phyloP scores from a whole-genome alignment of 1,139 yeast species.

The Petasospora fabianii region DNA sequence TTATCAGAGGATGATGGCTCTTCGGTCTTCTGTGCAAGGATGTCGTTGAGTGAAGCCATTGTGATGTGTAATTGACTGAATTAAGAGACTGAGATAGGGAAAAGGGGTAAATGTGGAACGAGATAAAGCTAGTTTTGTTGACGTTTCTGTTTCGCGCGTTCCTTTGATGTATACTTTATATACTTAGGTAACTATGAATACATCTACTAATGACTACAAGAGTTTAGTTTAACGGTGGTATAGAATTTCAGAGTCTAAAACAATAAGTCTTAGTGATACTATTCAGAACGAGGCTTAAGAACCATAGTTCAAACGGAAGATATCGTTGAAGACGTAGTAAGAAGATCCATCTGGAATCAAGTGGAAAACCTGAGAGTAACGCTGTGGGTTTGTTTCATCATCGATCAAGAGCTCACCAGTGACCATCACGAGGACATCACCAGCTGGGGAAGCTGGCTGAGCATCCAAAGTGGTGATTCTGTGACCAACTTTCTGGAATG shows the following conservation, averaged over 20 bases:
- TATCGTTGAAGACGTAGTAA: conserved; percentile 92
- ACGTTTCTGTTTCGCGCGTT: neutral
- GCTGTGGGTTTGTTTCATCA: conserved; percentile 91
- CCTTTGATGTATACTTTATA: no score
- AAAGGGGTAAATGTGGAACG: neutral
- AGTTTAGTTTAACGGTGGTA: no score
- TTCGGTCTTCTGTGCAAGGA: conserved; percentile 5
- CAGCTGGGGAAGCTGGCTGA: conserved; percentile 92
- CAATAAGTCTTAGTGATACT: no score
- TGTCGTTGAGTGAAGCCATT: conserved; percentile 10
- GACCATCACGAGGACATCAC: conserved; percentile 95
- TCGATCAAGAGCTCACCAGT: conserved; percentile 91
- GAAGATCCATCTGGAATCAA: conserved; percentile 89
- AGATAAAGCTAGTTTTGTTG: no score
- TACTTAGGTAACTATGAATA: neutral
- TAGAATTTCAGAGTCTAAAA: no score
- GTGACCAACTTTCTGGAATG: conserved; percentile 90
- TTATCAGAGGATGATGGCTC: neutral
- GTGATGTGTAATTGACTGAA: neutral
- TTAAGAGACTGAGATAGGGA: neutral
- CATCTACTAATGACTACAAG: neutral
- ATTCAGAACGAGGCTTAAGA: no score
- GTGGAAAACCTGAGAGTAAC: conserved; percentile 97
- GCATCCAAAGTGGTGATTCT: conserved; percentile 94
- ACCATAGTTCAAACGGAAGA: conserved; percentile 85